Base-by-base conservation (phyloP, 257 asterid species). In the Craterostigma plantagineum region DNA sequence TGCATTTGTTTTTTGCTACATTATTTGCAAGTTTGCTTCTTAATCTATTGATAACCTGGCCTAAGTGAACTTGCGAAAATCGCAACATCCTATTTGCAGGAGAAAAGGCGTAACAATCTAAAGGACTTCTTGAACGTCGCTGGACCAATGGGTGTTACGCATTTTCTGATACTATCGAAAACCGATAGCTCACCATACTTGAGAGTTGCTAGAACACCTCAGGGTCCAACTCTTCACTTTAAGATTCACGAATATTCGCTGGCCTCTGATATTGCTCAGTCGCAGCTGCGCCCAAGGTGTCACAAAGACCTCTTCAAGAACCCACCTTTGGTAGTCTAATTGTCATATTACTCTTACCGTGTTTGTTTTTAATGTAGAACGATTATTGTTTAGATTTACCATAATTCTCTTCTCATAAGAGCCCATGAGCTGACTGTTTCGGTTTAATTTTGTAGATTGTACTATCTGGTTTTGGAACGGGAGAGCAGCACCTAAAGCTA, bases 381-480 rank as follows among this genome's bases (percentile, higher is more conserved):
- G 11, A 39, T 11, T 0, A 7, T 15, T 23, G 30, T 23, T 2
- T 23, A 6, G 6, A 23, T 2, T 2, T 2, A 23, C 30, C 30
- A 23, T 10, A 3, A 10, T 10, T n/a, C 16, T 41, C 23, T 1
- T 30, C 42, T 7, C 49, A 4, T 34, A 30, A 16, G 13, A 43
- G 48, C 27, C 10, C 34, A 36, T 18, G 16, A 12, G 37, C 53
- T 3, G 34, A 4, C 18, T 13, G 33, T 18, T 36, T n/a, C n/a
- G 42, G 40, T 23, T 60, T 44, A 35, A 48, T 16, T 33, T 34
- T 63, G 63, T 76, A 90, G 95, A 75, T 90, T 53, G 95, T 90
- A 46, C 91, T 90, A 14, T 83, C 95, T 54, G 99, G 95, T 52
- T 90, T 90, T 54, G 92, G 95, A 62, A 72, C 94, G 34, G 94